A percentile compares a stretch with the other conserved stretches of the same genome.
Evolutionary conservation across 1,284 basidiomycete species (phyloP).

Genomic region (Dichomitus squalens): DNA sequence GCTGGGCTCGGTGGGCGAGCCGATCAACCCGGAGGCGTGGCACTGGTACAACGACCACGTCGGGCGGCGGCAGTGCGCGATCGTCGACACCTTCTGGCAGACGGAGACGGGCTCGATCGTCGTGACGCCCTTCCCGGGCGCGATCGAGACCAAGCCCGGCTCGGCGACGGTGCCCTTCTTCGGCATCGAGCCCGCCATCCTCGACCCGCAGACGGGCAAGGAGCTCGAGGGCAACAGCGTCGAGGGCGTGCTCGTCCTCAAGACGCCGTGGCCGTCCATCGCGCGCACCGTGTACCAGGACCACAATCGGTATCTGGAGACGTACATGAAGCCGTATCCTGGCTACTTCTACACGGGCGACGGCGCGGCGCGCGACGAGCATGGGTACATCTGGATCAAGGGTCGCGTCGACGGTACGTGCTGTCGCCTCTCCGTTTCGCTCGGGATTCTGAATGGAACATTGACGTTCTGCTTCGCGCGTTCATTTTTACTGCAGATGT

Average conservation of each 20-base stretch:
- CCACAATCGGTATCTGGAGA: conserved; percentile 82
- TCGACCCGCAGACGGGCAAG: conserved; percentile 83
- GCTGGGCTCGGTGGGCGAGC: conserved; percentile 94
- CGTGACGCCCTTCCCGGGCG: conserved; percentile 94
- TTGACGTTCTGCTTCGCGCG: neutral
- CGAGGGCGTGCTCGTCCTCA: conserved; percentile 90
- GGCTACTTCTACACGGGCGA: conserved; percentile 96
- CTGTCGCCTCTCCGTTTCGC: conserved; percentile 9
- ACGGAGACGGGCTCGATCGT: conserved; percentile 98
- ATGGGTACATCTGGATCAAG: conserved; percentile 99
- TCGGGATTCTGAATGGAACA: neutral
- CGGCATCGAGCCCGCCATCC: conserved; percentile 87
- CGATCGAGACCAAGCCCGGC: conserved; percentile 95
- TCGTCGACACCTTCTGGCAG: conserved; percentile 98
- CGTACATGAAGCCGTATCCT: conserved; percentile 93
- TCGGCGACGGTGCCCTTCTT: conserved; percentile 98
- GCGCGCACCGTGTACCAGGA: conserved; percentile 94
- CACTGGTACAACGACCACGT: conserved; percentile 98
- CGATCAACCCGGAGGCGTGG: conserved; percentile 99
- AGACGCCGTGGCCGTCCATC: conserved; percentile 93
- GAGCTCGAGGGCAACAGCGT: conserved; percentile 82
- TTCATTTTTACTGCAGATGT: conserved; percentile 53
- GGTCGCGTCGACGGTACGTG: conserved; percentile 90
- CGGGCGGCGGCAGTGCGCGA: conserved; percentile 86
- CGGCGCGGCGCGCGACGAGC: conserved; percentile 90